Percentiles rank a stretch among this genome's conserved stretches.
Conservation (phyloP, 352 stramenopile species). For the Globisporangium nodosum region DNA sequence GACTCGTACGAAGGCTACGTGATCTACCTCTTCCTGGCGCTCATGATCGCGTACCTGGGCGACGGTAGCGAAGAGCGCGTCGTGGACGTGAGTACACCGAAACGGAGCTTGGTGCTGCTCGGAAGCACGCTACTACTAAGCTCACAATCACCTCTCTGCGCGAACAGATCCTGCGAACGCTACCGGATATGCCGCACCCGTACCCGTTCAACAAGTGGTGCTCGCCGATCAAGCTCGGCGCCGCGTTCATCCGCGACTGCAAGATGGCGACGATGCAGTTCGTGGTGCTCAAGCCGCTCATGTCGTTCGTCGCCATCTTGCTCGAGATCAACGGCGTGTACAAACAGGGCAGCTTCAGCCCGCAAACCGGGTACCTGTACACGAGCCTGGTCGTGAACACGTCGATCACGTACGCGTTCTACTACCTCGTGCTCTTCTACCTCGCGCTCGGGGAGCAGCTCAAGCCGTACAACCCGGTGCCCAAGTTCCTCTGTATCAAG, state of each 20-base stretch:
- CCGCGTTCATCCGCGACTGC: conserved; percentile 90
- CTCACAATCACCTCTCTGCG: too few relatives aligned
- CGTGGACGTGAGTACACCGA: conserved; percentile 21
- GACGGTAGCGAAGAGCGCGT: conserved; percentile 88
- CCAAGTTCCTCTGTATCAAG: conserved; percentile 99
- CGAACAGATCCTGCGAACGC: conserved; percentile 31
- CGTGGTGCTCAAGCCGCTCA: conserved; percentile 92
- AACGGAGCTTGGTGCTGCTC: neutral
- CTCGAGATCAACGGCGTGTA: conserved; percentile 78
- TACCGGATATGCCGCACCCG: conserved; percentile 69
- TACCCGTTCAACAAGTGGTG: conserved; percentile 69
- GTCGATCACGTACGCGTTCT: conserved; percentile 96
- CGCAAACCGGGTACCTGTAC: conserved; percentile 87
- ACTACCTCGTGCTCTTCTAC: conserved; percentile 97
- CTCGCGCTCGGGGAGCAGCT: conserved; percentile 89
- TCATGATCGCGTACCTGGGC: conserved; percentile 95
- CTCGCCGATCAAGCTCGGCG: conserved; percentile 70
- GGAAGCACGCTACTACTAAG: too few relatives aligned
- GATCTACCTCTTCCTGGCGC: conserved; percentile 96
- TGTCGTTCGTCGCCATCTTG: conserved; percentile 85
- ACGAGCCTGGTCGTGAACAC: conserved; percentile 93
- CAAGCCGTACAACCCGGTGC: conserved; percentile 91
- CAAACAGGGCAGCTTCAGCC: conserved; percentile 82
- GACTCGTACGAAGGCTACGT: conserved; percentile 98
- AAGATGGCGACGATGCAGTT: conserved; percentile 96